Conservation (phyloP, 2,329 filamentous ascomycete genomes). For the Alternaria viburni region DNA sequence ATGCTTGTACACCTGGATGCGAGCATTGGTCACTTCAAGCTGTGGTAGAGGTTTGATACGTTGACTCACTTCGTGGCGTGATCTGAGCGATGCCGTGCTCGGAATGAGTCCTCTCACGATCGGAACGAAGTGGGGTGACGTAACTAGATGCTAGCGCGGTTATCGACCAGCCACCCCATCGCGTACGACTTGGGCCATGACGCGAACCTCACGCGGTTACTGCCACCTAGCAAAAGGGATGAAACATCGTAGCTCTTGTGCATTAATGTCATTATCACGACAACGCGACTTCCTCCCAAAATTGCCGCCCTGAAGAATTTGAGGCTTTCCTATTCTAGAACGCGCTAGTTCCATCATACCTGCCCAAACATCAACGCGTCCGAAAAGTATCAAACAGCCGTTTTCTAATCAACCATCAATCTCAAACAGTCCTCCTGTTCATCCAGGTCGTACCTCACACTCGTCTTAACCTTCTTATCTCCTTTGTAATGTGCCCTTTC, state of each 20-base stretch:
- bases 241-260: background rate
- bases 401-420: background rate
- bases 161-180: background rate
- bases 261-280: background rate
- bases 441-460: background rate
- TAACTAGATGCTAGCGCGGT: constrained; percentile 17
- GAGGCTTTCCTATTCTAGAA: background rate
- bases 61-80: constrained; percentile 16
- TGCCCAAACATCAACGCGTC: background rate
- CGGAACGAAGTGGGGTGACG: constrained; percentile 34
- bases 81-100: constrained; percentile 5
- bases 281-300: background rate
- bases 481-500: background rate
- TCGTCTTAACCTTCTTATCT: background rate
- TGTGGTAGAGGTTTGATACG: background rate
- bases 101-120: constrained; percentile 25
- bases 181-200: background rate
- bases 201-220: background rate
- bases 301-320: background rate
- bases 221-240: background rate
- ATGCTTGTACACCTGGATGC: background rate
- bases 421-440: background rate
- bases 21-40: constrained; percentile 2
- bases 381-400: background rate
- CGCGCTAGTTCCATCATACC: background rate